phyloP scores from a whole-genome alignment of 1,139 yeast species.

The Geotrichum phurueaensis region DNA sequence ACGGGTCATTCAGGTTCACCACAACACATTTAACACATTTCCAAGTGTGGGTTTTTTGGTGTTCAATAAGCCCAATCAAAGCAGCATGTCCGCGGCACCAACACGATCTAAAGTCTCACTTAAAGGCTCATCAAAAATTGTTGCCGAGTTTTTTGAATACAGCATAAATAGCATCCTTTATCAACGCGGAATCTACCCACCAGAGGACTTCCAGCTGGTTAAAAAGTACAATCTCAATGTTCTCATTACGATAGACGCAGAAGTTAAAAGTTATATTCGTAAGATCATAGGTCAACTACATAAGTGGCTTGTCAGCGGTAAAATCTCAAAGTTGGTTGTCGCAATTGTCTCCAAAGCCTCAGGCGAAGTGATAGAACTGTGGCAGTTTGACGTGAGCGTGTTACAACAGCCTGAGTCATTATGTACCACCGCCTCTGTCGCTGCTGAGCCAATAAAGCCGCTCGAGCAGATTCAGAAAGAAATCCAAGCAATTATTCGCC shows the following conservation, averaged over 20 bases:
- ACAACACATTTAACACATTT: neutral
- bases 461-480: constrained; percentile 59
- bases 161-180: constrained; percentile 75
- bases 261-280: constrained; percentile 62
- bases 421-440: constrained; percentile 16
- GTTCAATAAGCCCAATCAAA: neutral
- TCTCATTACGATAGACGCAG: constrained; percentile 69
- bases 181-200: constrained; percentile 87
- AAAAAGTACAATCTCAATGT: constrained; percentile 76
- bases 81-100: constrained; percentile 27
- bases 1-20: neutral
- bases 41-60: neutral
- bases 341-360: constrained; percentile 64
- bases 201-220: constrained; percentile 77
- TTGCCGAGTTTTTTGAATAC: constrained; percentile 79
- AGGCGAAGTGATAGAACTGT: constrained; percentile 68
- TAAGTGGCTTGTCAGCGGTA: constrained; percentile 72
- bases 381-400: constrained; percentile 73
- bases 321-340: constrained; percentile 62
- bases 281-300: constrained; percentile 70
- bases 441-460: constrained; percentile 32
- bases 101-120: constrained; percentile 53
- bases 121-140: constrained; percentile 71
- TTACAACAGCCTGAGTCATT: constrained; percentile 22
- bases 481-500: constrained; percentile 80